These are phyloP conservation scores for Syzygium aqueum DNA, from an alignment of 345 rosid genomes.

Conservation along the genomic window DNA sequence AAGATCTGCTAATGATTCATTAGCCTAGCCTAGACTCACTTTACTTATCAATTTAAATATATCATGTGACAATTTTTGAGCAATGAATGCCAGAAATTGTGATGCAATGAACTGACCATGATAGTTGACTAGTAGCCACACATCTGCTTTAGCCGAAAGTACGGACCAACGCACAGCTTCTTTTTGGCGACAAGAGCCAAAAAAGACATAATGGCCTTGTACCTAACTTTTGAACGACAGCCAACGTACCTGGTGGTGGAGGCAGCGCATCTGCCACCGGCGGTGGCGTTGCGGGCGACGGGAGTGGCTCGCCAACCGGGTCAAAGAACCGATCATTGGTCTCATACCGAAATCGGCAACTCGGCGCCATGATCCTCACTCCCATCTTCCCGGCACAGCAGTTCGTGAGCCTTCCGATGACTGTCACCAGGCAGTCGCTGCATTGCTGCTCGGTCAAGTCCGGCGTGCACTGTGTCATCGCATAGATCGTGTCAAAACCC, in stretches of 20 bases:
- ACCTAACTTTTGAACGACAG: neutral
- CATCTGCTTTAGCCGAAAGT: neutral
- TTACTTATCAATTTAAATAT: neutral
- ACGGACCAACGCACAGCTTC: neutral
- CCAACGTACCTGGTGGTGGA: neutral
- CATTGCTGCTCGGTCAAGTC: slow-evolving; percentile 12
- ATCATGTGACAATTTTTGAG: neutral
- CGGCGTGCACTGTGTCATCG: slow-evolving; percentile 35
- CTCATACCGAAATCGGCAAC: neutral
- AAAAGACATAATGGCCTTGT: neutral
- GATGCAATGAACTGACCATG: neutral
- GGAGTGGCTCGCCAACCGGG: neutral
- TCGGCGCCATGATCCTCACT: neutral
- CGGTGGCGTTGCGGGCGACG: neutral
- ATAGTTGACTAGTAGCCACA: neutral
- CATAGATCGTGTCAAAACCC: slow-evolving; percentile 10
- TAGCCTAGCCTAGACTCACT: neutral
- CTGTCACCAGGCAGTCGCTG: neutral
- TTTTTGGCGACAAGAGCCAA: neutral
- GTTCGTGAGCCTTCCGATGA: neutral
- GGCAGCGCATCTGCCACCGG: neutral
- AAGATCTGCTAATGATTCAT: neutral
- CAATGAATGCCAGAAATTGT: neutral
- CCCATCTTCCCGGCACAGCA: neutral
- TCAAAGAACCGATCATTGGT: neutral